A percentile compares a stretch with the other conserved stretches of the same genome.
These are phyloP conservation scores for Barbatosphaeria neglecta DNA, from an alignment of 495 filamentous ascomycete genomes.

Conservation along the genomic window DNA sequence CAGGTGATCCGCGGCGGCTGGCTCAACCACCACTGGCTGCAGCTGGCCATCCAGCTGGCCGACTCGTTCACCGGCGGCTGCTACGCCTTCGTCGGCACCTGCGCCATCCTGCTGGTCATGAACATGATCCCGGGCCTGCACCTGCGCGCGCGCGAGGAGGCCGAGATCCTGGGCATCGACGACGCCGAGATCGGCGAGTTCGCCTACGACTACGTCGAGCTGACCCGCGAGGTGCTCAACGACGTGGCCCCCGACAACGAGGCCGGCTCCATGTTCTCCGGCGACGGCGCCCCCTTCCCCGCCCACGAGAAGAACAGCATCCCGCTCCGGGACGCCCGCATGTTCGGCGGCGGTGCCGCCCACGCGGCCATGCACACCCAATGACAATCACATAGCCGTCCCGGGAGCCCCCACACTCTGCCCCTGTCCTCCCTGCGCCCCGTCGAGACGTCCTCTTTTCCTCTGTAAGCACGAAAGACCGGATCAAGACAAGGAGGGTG, in stretches of 20 bases:
- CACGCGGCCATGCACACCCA: slow-evolving; percentile 6
- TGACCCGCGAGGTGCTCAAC: slow-evolving; percentile 71
- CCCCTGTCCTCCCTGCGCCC: background rate
- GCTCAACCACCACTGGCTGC: slow-evolving; percentile 83
- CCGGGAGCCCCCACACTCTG: too few relatives aligned
- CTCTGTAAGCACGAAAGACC: background rate
- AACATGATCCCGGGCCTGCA: slow-evolving; percentile 76
- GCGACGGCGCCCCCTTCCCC: slow-evolving; percentile 13
- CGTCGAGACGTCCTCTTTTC: background rate
- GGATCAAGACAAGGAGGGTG: too few relatives aligned
- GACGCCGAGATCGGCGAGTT: slow-evolving; percentile 96
- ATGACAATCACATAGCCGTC: too few relatives aligned
- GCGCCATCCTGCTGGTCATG: slow-evolving; percentile 76
- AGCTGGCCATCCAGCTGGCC: slow-evolving; percentile 79
- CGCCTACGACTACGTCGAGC: slow-evolving; percentile 95
- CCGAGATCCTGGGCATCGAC: slow-evolving; percentile 85
- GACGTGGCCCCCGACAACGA: slow-evolving; percentile 42
- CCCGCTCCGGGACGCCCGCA: slow-evolving; percentile 17
- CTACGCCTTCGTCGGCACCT: slow-evolving; percentile 81
- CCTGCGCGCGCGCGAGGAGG: slow-evolving; percentile 70
- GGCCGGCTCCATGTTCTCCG: slow-evolving; percentile 24
- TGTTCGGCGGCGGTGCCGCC: too few relatives aligned
- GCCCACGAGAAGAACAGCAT: slow-evolving; percentile 24
- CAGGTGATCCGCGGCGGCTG: slow-evolving; percentile 70
- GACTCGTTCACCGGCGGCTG: slow-evolving; percentile 72